Evolutionary conservation across 2,329 filamentous ascomycete species (phyloP).

Genomic region (Calonectria leucothoes): DNA sequence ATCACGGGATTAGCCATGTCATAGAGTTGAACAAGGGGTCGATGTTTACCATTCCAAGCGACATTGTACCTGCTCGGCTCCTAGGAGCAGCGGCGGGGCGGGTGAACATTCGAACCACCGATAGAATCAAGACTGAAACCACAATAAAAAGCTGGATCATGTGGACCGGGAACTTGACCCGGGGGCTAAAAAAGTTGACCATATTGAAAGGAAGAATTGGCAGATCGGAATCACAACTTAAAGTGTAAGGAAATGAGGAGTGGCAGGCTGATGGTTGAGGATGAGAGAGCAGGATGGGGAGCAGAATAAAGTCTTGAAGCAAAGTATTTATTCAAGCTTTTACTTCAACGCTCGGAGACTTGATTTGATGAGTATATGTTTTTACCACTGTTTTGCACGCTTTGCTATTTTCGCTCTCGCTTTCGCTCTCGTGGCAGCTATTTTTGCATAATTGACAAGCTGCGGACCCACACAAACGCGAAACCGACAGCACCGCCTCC

Average conservation of each 20-base stretch:
- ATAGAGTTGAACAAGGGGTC: too few species aligned
- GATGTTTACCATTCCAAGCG: slow-evolving; percentile 14
- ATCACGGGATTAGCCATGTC: not conserved
- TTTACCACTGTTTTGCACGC: not conserved
- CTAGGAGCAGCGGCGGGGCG: not conserved
- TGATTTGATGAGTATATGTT: not conserved
- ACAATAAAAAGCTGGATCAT: slow-evolving; percentile 3
- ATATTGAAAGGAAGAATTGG: not conserved
- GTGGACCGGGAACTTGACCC: slow-evolving; percentile 13
- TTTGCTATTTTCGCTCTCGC: slow-evolving; percentile 16
- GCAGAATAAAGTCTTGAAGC: not conserved
- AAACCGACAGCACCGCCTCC: slow-evolving; percentile 20
- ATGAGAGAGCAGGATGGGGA: not conserved
- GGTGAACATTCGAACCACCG: slow-evolving; percentile 5
- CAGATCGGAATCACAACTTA: not conserved
- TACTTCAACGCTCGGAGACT: not conserved
- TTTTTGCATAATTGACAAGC: not conserved
- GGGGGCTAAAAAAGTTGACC: slow-evolving; percentile 5
- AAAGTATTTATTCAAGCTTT: slow-evolving; percentile 14
- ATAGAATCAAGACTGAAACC: not conserved
- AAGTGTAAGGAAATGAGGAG: not conserved
- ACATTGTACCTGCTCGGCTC: slow-evolving; percentile 13
- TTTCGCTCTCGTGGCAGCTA: slow-evolving; percentile 13
- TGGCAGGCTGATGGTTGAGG: not conserved
- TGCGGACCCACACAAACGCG: not conserved